A percentile compares a stretch with the other conserved stretches of the same genome.
Conservation (phyloP, 371 early-diverging fungal genomes). For the Mucor indicus region DNA sequence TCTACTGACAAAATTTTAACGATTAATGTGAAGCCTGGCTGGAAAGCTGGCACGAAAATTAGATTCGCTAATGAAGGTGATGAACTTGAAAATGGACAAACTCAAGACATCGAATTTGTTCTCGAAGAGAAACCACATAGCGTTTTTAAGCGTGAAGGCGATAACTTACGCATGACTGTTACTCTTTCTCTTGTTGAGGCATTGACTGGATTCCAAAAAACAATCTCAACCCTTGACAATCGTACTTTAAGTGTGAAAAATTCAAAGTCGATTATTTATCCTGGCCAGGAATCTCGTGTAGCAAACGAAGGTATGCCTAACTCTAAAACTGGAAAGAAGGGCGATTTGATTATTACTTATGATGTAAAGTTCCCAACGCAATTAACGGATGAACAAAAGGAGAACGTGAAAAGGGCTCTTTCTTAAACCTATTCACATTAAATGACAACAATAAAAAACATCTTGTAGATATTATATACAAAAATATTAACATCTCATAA, state of each 20-base stretch:
- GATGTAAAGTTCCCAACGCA: slow-evolving; percentile 78
- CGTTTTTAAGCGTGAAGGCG: slow-evolving; percentile 83
- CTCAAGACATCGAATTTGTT: slow-evolving; percentile 91
- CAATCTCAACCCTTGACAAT: slow-evolving; percentile 78
- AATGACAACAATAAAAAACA: too few relatives aligned
- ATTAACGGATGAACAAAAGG: slow-evolving; percentile 72
- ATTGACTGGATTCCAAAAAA: slow-evolving; percentile 75
- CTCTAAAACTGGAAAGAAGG: slow-evolving; percentile 76
- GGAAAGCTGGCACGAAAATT: slow-evolving; percentile 98
- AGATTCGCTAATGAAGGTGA: slow-evolving; percentile 93
- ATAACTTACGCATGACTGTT: slow-evolving; percentile 74
- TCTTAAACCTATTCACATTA: too few relatives aligned
- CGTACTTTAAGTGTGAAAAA: slow-evolving; percentile 66
- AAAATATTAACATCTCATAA: too few relatives aligned
- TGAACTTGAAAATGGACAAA: slow-evolving; percentile 73
- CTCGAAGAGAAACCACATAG: slow-evolving; percentile 93
- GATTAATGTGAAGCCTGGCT: slow-evolving; percentile 92
- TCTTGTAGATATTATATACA: too few relatives aligned
- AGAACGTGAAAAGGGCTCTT: slow-evolving; percentile 10
- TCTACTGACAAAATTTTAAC: slow-evolving; percentile 81
- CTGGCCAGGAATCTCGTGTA: slow-evolving; percentile 75
- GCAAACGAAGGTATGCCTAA: slow-evolving; percentile 93
- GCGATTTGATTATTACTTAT: slow-evolving; percentile 79
- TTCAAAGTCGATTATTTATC: slow-evolving; percentile 58
- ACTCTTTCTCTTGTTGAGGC: slow-evolving; percentile 78